phyloP scores from a whole-genome alignment of 768 basidiomycete species.

The Sarcodon aspratus region DNA sequence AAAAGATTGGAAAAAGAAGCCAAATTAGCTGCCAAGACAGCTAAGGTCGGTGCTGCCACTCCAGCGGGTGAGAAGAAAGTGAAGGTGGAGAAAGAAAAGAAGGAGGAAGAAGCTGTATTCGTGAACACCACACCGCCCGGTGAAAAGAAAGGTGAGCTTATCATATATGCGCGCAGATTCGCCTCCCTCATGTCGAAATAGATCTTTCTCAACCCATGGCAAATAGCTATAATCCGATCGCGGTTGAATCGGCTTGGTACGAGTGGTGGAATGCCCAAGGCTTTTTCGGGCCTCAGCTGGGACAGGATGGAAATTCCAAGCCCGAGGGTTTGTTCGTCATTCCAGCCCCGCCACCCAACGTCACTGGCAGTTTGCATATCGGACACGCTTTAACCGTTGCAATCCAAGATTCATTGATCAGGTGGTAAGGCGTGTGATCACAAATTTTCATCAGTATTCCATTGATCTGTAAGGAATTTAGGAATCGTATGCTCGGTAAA shows the following conservation, averaged over 20 bases:
- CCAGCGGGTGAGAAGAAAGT: slow-evolving; percentile 51
- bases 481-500: slow-evolving; percentile 95
- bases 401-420: slow-evolving; percentile 80
- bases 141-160: slow-evolving; percentile 76
- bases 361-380: slow-evolving; percentile 91
- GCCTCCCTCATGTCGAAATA: slow-evolving; percentile 16
- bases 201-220: slow-evolving; percentile 85
- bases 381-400: slow-evolving; percentile 90
- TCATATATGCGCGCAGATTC: neutral
- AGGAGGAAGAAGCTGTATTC: slow-evolving; percentile 60
- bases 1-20: slow-evolving; percentile 73
- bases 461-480: slow-evolving; percentile 15
- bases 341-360: slow-evolving; percentile 89
- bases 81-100: slow-evolving; percentile 67
- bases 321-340: slow-evolving; percentile 72
- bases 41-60: slow-evolving; percentile 32
- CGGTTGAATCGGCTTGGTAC: slow-evolving; percentile 94
- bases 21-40: slow-evolving; percentile 56
- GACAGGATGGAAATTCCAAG: slow-evolving; percentile 43
- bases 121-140: slow-evolving; percentile 86
- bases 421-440: slow-evolving; percentile 52
- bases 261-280: slow-evolving; percentile 94
- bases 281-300: slow-evolving; percentile 73
- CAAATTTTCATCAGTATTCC: neutral
- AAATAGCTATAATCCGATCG: slow-evolving; percentile 89